Base-by-base conservation (phyloP, 139 green algal species). In the Volvox reticuliferus region DNA sequence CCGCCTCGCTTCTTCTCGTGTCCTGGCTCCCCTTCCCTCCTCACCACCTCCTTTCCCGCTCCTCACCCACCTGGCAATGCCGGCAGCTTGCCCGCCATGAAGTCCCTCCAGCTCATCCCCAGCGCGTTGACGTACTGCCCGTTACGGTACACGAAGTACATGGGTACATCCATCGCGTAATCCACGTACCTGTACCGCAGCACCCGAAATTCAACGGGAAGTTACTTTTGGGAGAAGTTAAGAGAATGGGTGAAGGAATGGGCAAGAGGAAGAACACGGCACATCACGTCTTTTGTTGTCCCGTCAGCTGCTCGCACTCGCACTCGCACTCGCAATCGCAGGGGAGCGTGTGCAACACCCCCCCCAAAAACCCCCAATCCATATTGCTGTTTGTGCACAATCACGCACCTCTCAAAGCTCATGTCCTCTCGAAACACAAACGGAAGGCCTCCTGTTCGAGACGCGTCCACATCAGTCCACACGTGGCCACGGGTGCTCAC, bases 81-180 rank as follows among this genome's bases (percentile, higher is more conserved):
- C 6, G 95, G 94, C 73, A 99, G 94, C 91, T 97, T 97, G 44
- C 94, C 98, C 82, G 98, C 92, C 95, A 99, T 96, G 94, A 99
- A 99, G 91, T 99, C 97, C 61, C 95, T 91, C 94, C 97, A 99
- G 35, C 93, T 96, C 93, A 96, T 89, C 0, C 97, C 97, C 28
- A 97, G 95, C 9, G 95, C 96, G 87, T 99, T 95, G 78, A 98
- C 78, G 94, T 99, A 99, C 50, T 93, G 89, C 13, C 97, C 97
- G n/a, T 99, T 93, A 62, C 98, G 95, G 95, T 99, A 99, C 82
- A 99, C 95, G 93, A 99, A 99, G 96, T 99, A 99, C 98, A 99
- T 99, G 28, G 98, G 98, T 50, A 99, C 98, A 82, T 98, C 94
- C 93, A 99, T 95, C 24, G 96, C 97, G 88, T 99, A 99, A 14